A percentile compares a stretch with the other conserved stretches of the same genome.
phyloP scores from a whole-genome alignment of 306 rosid genomes.

The Parietaria judaica region DNA sequence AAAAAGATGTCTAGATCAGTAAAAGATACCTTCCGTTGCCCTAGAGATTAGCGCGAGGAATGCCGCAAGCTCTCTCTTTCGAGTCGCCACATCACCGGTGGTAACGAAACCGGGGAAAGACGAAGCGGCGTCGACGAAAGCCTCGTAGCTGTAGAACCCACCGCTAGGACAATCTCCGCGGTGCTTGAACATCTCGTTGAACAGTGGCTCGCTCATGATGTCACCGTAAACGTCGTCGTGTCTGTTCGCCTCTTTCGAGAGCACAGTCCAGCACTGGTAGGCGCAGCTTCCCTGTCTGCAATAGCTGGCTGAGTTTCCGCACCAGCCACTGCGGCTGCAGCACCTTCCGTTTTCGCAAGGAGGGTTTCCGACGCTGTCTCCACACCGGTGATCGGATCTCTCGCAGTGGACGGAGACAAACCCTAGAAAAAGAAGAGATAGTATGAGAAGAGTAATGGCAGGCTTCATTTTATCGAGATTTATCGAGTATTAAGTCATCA shows the following conservation, averaged over 20 bases:
- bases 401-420: slow-evolving; percentile 1
- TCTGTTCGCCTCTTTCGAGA: background rate
- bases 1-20: too few species aligned
- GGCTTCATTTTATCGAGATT: background rate
- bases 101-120: background rate
- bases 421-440: background rate
- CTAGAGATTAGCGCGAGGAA: background rate
- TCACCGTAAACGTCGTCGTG: background rate
- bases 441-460: background rate
- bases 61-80: background rate
- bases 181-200: background rate
- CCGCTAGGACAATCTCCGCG: background rate
- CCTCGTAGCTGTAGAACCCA: background rate
- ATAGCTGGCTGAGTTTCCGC: background rate
- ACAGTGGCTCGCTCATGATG: background rate
- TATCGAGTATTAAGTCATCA: too few species aligned
- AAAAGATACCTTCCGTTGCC: background rate
- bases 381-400: background rate
- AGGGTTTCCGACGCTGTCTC: background rate
- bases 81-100: background rate
- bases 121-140: background rate
- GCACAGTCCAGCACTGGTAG: background rate
- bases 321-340: slow-evolving; percentile 1
- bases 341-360: background rate
- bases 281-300: background rate